Conservation (phyloP, 2,329 filamentous ascomycete genomes). For the Clathrospora elynae region DNA sequence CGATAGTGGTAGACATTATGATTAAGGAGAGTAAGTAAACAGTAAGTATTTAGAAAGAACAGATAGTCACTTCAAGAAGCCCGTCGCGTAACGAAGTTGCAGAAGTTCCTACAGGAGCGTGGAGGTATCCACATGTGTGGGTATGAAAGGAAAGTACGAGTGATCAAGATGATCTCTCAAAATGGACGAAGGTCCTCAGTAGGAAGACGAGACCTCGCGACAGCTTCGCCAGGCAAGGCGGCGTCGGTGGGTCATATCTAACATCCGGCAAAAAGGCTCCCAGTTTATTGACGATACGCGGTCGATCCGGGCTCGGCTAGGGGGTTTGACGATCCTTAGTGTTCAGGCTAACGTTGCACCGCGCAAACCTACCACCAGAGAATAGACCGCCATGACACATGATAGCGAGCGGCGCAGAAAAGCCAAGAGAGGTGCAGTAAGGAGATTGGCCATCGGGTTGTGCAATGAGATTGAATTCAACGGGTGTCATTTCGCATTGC, state of each 20-base stretch:
- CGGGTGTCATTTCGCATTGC: background rate
- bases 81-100: constrained; percentile 7
- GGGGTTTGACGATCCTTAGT: constrained; percentile 35
- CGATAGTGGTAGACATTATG: constrained; percentile 36
- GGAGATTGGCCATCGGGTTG: background rate
- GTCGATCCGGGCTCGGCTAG: constrained; percentile 27
- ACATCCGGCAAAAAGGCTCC: constrained; percentile 24
- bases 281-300: constrained; percentile 34
- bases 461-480: background rate
- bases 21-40: constrained; percentile 20
- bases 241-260: constrained; percentile 27
- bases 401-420: constrained; percentile 15
- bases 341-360: constrained; percentile 29
- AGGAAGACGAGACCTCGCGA: constrained; percentile 28
- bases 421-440: constrained; percentile 12
- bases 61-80: constrained; percentile 10
- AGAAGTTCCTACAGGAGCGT: constrained; percentile 8
- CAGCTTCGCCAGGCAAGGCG: constrained; percentile 25
- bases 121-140: constrained; percentile 7
- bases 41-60: constrained; percentile 6
- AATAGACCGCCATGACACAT: constrained; percentile 17
- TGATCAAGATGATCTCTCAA: constrained; percentile 16
- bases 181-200: constrained; percentile 20
- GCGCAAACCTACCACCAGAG: constrained; percentile 25
- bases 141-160: constrained; percentile 24